Conservation (phyloP, 148 eudicot genomes). For the Hydrangea macrophylla region DNA sequence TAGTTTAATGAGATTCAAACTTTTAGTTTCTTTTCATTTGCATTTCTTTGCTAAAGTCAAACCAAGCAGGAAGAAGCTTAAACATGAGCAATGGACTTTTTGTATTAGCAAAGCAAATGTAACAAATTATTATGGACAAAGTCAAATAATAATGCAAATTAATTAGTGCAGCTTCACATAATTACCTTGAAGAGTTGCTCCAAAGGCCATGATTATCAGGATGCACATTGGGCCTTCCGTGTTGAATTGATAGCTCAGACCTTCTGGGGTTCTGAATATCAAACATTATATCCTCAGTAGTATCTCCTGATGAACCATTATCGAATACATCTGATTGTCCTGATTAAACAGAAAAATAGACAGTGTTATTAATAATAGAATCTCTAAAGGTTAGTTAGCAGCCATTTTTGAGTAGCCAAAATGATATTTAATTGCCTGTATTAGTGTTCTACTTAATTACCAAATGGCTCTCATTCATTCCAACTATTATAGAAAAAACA, state of each 20-base stretch:
- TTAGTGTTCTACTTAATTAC: too few relatives aligned
- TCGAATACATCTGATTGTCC: constrained; percentile 67
- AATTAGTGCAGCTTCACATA: background rate
- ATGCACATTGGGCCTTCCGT: constrained; percentile 33
- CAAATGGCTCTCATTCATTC: too few relatives aligned
- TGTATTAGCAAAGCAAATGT: background rate
- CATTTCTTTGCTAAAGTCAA: background rate
- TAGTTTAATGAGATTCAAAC: background rate
- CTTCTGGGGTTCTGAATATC: constrained; percentile 52
- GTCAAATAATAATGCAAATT: background rate
- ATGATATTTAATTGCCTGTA: too few relatives aligned
- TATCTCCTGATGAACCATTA: constrained; percentile 86
- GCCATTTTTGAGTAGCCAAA: too few relatives aligned
- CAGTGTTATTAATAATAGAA: background rate
- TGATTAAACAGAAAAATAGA: constrained; percentile 8
- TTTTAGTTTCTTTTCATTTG: background rate
- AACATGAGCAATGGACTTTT: background rate
- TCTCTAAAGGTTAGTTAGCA: too few relatives aligned
- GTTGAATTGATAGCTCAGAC: constrained; percentile 40
- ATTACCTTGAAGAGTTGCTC: constrained; percentile 89
- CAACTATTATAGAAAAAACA: too few relatives aligned
- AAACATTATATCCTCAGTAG: constrained; percentile 64
- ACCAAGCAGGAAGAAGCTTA: background rate
- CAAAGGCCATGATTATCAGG: constrained; percentile 73
- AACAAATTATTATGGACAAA: background rate